Evolutionary conservation across 495 filamentous ascomycete genomes (phyloP).

Genomic region (Aspergillus cristatus): DNA sequence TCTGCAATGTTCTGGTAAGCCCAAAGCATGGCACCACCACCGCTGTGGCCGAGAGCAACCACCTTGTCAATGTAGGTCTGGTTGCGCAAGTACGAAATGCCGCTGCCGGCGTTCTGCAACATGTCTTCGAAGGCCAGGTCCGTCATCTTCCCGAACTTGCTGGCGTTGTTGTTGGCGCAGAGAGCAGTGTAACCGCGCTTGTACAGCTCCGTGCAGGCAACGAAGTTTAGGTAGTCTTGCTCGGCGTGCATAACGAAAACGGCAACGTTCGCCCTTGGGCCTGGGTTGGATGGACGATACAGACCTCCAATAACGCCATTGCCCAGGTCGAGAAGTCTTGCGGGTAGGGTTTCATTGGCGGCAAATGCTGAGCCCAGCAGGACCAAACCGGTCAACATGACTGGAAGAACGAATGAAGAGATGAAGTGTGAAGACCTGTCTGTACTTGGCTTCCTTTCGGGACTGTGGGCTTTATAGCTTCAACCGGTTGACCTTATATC

Average conservation of each 20-base stretch:
- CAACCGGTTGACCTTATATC: too few species aligned
- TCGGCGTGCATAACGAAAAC: constrained; percentile 8
- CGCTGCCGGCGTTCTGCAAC: constrained; percentile 1
- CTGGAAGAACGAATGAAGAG: too few species aligned
- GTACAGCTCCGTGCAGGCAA: constrained; percentile 5
- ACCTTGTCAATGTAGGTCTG: constrained; percentile 7
- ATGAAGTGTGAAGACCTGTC: too few species aligned
- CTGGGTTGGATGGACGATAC: too few species aligned
- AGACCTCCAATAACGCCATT: too few species aligned
- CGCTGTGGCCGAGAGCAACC: constrained; percentile 8
- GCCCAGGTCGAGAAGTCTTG: too few species aligned
- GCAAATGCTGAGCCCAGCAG: too few species aligned
- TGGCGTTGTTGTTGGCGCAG: constrained; percentile 8
- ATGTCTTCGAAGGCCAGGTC: constrained; percentile 10
- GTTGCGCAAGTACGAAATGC: constrained; percentile 5
- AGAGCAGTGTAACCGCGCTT: constrained; percentile 9
- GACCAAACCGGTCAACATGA: too few species aligned
- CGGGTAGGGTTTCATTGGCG: too few species aligned
- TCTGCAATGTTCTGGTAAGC: constrained; percentile 11
- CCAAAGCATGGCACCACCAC: constrained; percentile 10
- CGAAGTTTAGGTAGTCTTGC: constrained; percentile 5
- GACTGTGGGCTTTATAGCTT: too few species aligned
- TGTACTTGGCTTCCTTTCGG: too few species aligned
- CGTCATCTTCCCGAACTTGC: constrained; percentile 6
- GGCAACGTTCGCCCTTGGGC: too few species aligned